These are phyloP conservation scores for Hysterangium stoloniferum DNA, from an alignment of 768 basidiomycete genomes.

Conservation along the genomic window DNA sequence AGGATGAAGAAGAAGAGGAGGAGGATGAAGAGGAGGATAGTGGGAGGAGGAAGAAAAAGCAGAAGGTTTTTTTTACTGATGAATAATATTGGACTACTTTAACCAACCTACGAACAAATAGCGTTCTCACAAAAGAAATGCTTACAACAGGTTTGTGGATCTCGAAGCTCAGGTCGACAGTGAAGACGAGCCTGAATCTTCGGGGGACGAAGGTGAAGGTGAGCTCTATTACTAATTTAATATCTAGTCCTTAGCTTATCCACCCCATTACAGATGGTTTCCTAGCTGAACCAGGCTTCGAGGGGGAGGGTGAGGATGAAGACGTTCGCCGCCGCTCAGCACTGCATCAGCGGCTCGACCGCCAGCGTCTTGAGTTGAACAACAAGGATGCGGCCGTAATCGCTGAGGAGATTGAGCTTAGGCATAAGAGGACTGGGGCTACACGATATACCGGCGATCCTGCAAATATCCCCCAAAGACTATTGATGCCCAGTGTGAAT, in stretches of 20 bases:
- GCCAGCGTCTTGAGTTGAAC: slow-evolving; percentile 63
- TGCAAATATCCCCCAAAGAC: slow-evolving; percentile 86
- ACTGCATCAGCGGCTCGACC: slow-evolving; percentile 63
- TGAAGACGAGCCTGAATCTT: slow-evolving; percentile 93
- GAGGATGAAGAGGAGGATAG: too few species aligned
- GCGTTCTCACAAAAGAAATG: slow-evolving; percentile 57
- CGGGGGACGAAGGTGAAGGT: slow-evolving; percentile 61
- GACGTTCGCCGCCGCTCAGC: slow-evolving; percentile 38
- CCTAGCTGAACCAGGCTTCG: slow-evolving; percentile 51
- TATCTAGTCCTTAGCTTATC: slow-evolving; percentile 21
- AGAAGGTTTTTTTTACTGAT: too few species aligned
- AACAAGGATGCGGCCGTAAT: slow-evolving; percentile 79
- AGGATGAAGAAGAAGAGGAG: too few species aligned
- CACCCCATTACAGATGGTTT: slow-evolving; percentile 47
- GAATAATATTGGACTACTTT: too few species aligned
- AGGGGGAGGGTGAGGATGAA: slow-evolving; percentile 54
- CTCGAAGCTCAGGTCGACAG: slow-evolving; percentile 94
- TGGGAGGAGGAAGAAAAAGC: too few species aligned
- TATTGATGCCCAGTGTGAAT: slow-evolving; percentile 94
- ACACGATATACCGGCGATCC: slow-evolving; percentile 84
- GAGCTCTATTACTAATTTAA: slow-evolving; percentile 28
- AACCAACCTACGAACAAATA: too few species aligned
- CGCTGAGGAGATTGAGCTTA: slow-evolving; percentile 70
- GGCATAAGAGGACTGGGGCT: slow-evolving; percentile 52
- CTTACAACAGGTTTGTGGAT: slow-evolving; percentile 82